Evolutionary conservation across 345 rosid genomes (phyloP), one percentile per base, ranked within the genome.

Genomic region (Reutealis trisperma): DNA sequence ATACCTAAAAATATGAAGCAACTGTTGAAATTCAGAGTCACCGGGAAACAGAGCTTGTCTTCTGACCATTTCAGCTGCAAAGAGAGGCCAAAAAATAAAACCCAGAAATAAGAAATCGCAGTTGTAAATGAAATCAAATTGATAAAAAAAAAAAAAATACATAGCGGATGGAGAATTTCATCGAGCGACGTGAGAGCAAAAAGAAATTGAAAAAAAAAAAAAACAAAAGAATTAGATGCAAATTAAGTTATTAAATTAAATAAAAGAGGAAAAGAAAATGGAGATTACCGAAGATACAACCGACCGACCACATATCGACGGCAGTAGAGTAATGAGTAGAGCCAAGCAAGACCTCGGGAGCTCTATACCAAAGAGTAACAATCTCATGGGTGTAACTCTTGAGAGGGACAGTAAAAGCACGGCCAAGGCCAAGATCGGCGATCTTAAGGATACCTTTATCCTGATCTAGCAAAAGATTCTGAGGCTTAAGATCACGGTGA

Each of bases 261-360:
- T 15, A 12, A 9, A 30, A 67, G 27, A 22, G 21, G 73, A 16
- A 13, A 62, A 18, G 68, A 41, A 63, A 49, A 71, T n/a, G 1
- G 22, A 19, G n/a, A 71, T 61, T 79, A 92, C 93, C 97, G 4
- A 93, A 95, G 75, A 95, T 93, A 86, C 99, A 95, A 19, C 99
- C 99, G 37, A 95, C 98, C 21, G 99, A 95, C 99, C 99, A 95
- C 83, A 95, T 92, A 41, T 95, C 99, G 19, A 93, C 98, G 24
- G 84, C 97, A 5, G 94, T 91, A 32, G 99, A 95, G 64, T 95
- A 93, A 67, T 90, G 96, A 67, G 93, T 83, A 8, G 92, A 89
- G 0, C 98, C 98, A 54, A 95, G 93, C 78, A 95, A 84, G 62
- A 93, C 98, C 82, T 95, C 99, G 0, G 99, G 98, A 42, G 99